Conservation (phyloP, 352 stramenopile species). For the Globisporangium spinosum region DNA sequence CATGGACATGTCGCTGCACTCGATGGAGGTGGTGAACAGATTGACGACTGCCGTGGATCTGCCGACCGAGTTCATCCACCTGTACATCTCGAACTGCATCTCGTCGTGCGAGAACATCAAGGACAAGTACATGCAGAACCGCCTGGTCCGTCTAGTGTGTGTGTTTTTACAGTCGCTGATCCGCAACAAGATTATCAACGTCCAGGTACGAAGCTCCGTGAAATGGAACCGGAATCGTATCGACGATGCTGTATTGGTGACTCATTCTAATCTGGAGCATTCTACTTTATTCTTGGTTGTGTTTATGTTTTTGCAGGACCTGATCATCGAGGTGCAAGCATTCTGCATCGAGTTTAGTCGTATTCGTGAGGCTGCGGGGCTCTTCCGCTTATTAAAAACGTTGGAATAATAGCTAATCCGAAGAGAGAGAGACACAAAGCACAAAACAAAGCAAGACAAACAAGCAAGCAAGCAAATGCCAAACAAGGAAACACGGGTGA, state of each 20-base stretch:
- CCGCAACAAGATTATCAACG: constrained; percentile 98
- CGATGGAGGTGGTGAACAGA: constrained; percentile 97
- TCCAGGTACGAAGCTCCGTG: constrained; percentile 68
- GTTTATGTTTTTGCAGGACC: constrained; percentile 58
- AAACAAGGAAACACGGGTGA: constrained; percentile 10
- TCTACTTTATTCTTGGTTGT: constrained; percentile 6
- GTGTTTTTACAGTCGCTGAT: constrained; percentile 98
- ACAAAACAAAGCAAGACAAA: neutral
- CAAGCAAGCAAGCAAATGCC: constrained; percentile 19
- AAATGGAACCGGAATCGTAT: neutral
- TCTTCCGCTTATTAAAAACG: constrained; percentile 97
- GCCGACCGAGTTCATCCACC: constrained; percentile 97
- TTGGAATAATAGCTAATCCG: constrained; percentile 66
- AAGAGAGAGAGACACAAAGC: constrained; percentile 18
- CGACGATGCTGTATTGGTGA: neutral
- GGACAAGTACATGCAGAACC: constrained; percentile 98
- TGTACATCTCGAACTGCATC: constrained; percentile 99
- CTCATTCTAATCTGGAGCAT: neutral
- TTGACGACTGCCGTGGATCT: constrained; percentile 90
- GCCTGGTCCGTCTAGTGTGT: constrained; percentile 96
- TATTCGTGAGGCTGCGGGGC: constrained; percentile 94
- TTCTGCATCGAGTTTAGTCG: constrained; percentile 99
- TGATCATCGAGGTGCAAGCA: constrained; percentile 98
- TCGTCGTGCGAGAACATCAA: constrained; percentile 98
- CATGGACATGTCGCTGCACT: constrained; percentile 99